A percentile compares a stretch with the other conserved stretches of the same genome.
These are phyloP conservation scores for Cryptosporidium tyzzeri DNA, from an alignment of 169 alveolate species.

Conservation along the genomic window DNA sequence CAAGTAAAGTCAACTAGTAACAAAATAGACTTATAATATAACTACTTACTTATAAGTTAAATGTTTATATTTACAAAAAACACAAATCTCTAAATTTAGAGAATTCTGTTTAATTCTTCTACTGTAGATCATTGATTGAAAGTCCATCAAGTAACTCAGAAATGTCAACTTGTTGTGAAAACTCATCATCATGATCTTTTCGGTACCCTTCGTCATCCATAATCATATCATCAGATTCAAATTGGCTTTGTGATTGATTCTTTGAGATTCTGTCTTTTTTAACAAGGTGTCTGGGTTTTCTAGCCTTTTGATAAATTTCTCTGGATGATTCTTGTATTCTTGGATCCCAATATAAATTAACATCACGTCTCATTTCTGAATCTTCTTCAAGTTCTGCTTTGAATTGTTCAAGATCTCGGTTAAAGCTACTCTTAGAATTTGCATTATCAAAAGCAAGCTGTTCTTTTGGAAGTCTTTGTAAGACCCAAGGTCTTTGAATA, in stretches of 20 bases:
- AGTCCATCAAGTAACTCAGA: constrained; percentile 72
- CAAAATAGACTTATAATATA: constrained; percentile 2
- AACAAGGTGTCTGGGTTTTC: constrained; percentile 62
- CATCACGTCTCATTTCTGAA: constrained; percentile 86
- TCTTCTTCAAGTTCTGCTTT: constrained; percentile 90
- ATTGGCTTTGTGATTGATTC: neutral
- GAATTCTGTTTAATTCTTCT: neutral
- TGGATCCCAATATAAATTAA: constrained; percentile 86
- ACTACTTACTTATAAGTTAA: neutral
- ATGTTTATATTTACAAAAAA: neutral
- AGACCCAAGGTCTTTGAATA: constrained; percentile 77
- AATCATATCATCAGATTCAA: neutral
- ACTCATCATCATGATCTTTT: constrained; percentile 11
- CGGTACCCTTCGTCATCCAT: constrained; percentile 4
- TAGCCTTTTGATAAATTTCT: constrained; percentile 44
- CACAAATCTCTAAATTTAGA: neutral
- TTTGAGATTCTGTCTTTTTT: constrained; percentile 32
- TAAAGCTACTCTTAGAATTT: neutral
- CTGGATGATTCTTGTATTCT: constrained; percentile 57
- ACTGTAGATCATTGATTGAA: constrained; percentile 49
- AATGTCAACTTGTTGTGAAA: constrained; percentile 43
- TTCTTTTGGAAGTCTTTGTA: constrained; percentile 74
- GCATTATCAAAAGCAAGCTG: constrained; percentile 49
- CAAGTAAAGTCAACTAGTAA: neutral
- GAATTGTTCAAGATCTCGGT: constrained; percentile 88